Base-by-base conservation (phyloP, 352 stramenopile genomes). In the Pythium aphanidermatum region DNA sequence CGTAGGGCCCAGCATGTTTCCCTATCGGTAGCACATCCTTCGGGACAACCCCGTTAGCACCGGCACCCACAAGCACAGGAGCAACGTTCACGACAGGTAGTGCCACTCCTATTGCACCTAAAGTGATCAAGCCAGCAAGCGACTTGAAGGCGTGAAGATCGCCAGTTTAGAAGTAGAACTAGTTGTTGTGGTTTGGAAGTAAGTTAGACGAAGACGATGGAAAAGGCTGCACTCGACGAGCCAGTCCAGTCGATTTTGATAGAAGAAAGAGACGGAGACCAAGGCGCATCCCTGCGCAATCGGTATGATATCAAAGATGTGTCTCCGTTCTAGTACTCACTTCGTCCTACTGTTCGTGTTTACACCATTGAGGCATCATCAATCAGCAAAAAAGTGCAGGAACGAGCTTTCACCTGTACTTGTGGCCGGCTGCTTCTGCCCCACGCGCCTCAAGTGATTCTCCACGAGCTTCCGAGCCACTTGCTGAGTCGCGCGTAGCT, bases 1-100 rank as follows among this genome's bases (percentile, higher is more conserved):
- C 38, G 9, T 34, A 78, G 68, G 63, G 63, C 33, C 46, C 39
- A 19, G 66, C 65, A 21, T 74, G 65, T 42, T 77, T 74, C 57
- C 63, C 63, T n/a, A 58, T 81, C 61, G 65, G 63, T 50, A 66
- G 55, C 35, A 52, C 58, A 11, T 70, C 37, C 4, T 28, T 47
- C 17, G 46, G 16, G 4, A 19, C 36, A 33, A 8, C 28, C n/a
- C n/a, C n/a, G 25, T 50, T 36, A 31, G 23, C 53, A 13, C 34
- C 30, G 17, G 38, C 24, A 39, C 10, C 6, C 14, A 17, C 24
- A 17, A 13, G 23, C n/a, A 25, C 27, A 16, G 9, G 29, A 32
- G 9, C 29, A 9, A 41, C 47, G 17, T 37, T 32, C 10, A 40
- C 36, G 14, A n/a, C 30, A 44, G 26, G 35, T 3, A 28, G 30